Conservation (phyloP, 2,329 filamentous ascomycete species). For the Hymenoscyphus fraxineus region DNA sequence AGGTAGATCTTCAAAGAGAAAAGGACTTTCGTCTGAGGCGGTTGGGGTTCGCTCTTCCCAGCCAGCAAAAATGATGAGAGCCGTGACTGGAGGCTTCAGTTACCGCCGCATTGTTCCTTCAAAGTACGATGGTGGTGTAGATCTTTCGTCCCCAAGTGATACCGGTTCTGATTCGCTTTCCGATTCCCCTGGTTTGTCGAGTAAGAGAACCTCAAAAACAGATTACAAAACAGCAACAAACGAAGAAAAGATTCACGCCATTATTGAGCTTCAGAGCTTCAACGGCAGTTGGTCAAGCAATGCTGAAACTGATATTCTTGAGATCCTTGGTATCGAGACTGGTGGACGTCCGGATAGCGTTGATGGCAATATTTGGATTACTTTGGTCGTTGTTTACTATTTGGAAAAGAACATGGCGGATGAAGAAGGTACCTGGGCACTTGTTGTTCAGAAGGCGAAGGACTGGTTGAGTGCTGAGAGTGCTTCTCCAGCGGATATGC, state of each 20-base stretch:
- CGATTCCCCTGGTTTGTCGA: neutral
- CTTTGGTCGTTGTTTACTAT: slow-evolving; percentile 44
- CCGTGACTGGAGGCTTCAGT: too few relatives aligned
- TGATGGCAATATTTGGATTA: slow-evolving; percentile 26
- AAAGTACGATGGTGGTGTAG: too few relatives aligned
- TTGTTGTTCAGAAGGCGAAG: slow-evolving; percentile 59
- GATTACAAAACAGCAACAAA: slow-evolving; percentile 8
- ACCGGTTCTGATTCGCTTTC: neutral
- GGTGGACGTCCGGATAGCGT: slow-evolving; percentile 11
- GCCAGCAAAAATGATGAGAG: too few relatives aligned
- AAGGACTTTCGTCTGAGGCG: too few relatives aligned
- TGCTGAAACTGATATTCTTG: slow-evolving; percentile 17
- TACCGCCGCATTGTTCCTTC: too few relatives aligned
- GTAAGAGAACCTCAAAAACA: neutral
- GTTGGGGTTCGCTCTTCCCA: too few relatives aligned
- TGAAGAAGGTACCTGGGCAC: slow-evolving; percentile 57
- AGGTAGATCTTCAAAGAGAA: too few relatives aligned
- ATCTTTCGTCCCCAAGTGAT: neutral
- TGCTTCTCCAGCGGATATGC: neutral
- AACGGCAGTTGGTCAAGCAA: slow-evolving; percentile 47
- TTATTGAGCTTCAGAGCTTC: slow-evolving; percentile 55
- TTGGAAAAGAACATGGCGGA: slow-evolving; percentile 44
- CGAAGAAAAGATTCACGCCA: slow-evolving; percentile 35
- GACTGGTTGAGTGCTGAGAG: slow-evolving; percentile 41
- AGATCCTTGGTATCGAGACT: slow-evolving; percentile 9